Conservation (phyloP, 257 asterid genomes). For the Capsicum chinense region DNA sequence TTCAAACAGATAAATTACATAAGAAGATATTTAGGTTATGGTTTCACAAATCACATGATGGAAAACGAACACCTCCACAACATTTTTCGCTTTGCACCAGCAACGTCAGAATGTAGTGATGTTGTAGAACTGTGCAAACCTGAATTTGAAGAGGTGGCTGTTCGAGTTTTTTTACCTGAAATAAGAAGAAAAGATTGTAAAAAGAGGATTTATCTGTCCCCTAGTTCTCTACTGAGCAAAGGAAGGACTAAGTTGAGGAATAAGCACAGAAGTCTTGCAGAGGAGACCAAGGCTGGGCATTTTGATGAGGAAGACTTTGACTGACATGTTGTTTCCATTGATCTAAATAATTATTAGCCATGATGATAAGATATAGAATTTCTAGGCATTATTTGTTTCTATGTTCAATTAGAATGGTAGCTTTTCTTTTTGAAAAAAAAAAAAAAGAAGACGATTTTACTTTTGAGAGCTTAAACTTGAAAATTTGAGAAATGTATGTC, state of each 20-base stretch:
- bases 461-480: background rate
- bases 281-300: background rate
- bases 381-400: background rate
- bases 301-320: slow-evolving; percentile 10
- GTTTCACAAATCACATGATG: slow-evolving; percentile 1
- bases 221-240: background rate
- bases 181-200: background rate
- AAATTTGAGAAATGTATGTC: background rate
- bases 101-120: background rate
- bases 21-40: background rate
- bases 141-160: background rate
- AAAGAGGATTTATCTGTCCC: background rate
- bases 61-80: background rate
- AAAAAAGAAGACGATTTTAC: background rate
- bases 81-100: background rate
- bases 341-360: background rate
- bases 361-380: background rate
- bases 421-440: background rate
- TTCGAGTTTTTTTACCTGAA: background rate
- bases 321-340: background rate
- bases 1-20: background rate
- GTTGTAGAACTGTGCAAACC: background rate
- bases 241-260: background rate
- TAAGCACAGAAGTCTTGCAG: background rate
- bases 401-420: background rate